Evolutionary conservation across 1,284 basidiomycete species (phyloP), one percentile per base, ranked within the genome.

Genomic region (Leccinum fallax): DNA sequence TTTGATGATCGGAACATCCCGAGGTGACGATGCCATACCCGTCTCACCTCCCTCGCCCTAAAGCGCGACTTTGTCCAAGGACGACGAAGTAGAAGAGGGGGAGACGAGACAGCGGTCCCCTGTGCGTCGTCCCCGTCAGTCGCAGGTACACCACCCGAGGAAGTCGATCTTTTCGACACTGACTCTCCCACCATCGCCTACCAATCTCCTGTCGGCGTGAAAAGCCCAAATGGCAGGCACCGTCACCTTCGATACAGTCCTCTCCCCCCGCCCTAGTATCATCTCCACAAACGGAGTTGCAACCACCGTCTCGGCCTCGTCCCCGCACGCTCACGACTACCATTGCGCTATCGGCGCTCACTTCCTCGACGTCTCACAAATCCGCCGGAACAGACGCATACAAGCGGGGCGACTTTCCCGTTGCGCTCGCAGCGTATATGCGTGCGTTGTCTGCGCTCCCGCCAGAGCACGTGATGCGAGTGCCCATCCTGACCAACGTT

Each of bases 121-220:
- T 34, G 10, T 51, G 5, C 59, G 53, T 53, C 66, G 36, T 36
- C 46, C 53, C 4, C 57, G 46, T 43, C 40, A 10, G 8, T 43
- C 40, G 40, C 40, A 5, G n/a, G 9, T 9, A 38, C 40, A 43
- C 8, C 16, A 43, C 19, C 38, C 49, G 57, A 60, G 11, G 62
- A 52, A 68, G 76, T 77, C 2, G 81, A 86, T 65, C 76, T 88
- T 5, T 80, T 87, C 55, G 77, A 77, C 16, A 60, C 67, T 9
- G 81, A 79, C 56, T 74, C 80, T 38, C 67, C 75, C 1, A 77
- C 79, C 2, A 69, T 72, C 2, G 77, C 77, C 7, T 88, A 87
- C 67, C 80, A 82, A 16, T 87, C 86, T 3, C 83, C 5, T 84
- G 80, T 71, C 83, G 86, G 3, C 80, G 81, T 54, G 80, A 81